Conservation (phyloP, 768 basidiomycete species). For the Boletellus sp. region DNA sequence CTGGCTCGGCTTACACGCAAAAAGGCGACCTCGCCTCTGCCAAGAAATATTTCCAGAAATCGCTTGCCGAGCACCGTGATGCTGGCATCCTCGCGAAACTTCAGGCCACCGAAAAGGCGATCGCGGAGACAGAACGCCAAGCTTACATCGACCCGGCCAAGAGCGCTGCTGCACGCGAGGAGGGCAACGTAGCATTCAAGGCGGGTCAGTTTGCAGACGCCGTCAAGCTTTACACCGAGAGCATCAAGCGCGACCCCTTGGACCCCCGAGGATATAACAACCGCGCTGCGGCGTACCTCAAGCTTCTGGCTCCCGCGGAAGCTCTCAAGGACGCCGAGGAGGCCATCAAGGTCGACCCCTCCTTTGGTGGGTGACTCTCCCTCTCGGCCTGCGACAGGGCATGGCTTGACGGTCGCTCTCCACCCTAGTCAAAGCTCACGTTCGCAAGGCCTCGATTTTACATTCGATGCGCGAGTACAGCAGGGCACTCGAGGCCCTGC, state of each 20-base stretch:
- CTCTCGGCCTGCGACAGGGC: neutral
- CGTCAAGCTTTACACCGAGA: constrained; percentile 90
- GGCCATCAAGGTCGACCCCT: constrained; percentile 87
- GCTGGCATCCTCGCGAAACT: constrained; percentile 90
- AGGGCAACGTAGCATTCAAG: constrained; percentile 92
- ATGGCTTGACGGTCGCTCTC: neutral
- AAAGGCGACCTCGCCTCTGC: constrained; percentile 73
- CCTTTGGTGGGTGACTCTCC: constrained; percentile 55
- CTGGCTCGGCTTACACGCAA: constrained; percentile 80
- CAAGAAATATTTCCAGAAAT: constrained; percentile 91
- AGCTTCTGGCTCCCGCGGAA: constrained; percentile 89
- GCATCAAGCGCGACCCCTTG: constrained; percentile 90
- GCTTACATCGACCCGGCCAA: constrained; percentile 87
- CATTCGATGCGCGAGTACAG: constrained; percentile 89
- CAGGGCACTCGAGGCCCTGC: constrained; percentile 79
- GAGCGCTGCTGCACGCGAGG: constrained; percentile 81
- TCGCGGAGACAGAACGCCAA: constrained; percentile 71
- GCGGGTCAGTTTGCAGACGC: constrained; percentile 86
- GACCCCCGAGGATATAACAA: constrained; percentile 97
- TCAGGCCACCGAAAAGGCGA: constrained; percentile 73
- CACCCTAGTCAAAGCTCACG: constrained; percentile 77
- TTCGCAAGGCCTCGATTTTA: constrained; percentile 86
- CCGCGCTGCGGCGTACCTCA: constrained; percentile 96
- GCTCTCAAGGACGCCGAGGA: constrained; percentile 94
- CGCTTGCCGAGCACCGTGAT: constrained; percentile 93